Evolutionary conservation across 2,329 filamentous ascomycete species (phyloP), one percentile per base, ranked within the genome.

Genomic region (Davidsoniella australis): DNA sequence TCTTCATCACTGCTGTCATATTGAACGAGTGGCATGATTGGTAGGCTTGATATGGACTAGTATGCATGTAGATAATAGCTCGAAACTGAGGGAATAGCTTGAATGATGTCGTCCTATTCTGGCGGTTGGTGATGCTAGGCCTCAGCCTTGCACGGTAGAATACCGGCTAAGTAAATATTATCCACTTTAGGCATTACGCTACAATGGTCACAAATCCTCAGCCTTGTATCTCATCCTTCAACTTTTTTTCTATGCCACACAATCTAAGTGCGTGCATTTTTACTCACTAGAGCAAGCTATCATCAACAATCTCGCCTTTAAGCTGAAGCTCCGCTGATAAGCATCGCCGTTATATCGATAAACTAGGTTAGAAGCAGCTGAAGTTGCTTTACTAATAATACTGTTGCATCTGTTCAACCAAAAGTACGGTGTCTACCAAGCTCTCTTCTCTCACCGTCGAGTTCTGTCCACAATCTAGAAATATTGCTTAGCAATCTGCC

Each of bases 1-100:
- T 68, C 65, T 5, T 71, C 70, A 1, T 72, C 71, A 41, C 72
- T 69, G 49, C 70, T 74, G 12, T 64, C 69, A 54, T 74, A 74
- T 33, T 57, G 63, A 6, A 74, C 71, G 10, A 74, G 64, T 1
- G 64, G 68, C 41, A 63, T 64, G 67, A 70, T 66, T 17, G 2
- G 12, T 36, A 17, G 26, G 17, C 6, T 17, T 20, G 4, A 5
- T 5, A 23, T n/a, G 16, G 36, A 51, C 20, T 2, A 23, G 24
- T 43, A 18, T 41, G 4, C n/a, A 41, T 41, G 38, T 8, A 8
- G 14, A 14, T 40, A 40, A 3, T 8, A 40, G n/a, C 9, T 40
- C 38, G 8, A 40, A 7, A 14, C 38, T 14, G 8, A 40, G 7
- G 8, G n/a, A 16, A 16, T 12, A 18, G 29, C 20, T 10, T 12